Evolutionary conservation across 768 basidiomycete genomes (phyloP).

Genomic region (Collybia nuda): DNA sequence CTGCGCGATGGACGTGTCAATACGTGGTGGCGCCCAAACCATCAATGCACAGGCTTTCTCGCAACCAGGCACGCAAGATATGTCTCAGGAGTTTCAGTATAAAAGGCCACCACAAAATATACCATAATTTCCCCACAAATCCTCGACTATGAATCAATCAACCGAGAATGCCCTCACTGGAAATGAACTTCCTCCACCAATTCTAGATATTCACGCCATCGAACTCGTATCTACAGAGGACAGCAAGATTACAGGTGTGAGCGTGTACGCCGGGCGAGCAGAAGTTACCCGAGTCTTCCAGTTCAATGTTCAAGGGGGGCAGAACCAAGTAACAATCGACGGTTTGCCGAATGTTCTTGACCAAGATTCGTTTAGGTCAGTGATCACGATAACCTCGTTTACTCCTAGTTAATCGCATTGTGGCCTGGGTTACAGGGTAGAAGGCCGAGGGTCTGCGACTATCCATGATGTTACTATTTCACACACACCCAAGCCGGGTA

Average conservation of each 20-base stretch:
- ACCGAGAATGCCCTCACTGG: too few species aligned
- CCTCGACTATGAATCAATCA: too few species aligned
- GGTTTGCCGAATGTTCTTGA: slow-evolving; percentile 38
- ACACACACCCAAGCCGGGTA: slow-evolving; percentile 10
- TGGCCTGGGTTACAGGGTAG: slow-evolving; percentile 30
- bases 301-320: slow-evolving; percentile 34
- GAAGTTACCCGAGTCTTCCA: slow-evolving; percentile 41
- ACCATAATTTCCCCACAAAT: too few species aligned
- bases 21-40: too few species aligned
- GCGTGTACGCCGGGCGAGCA: slow-evolving; percentile 39
- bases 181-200: slow-evolving; percentile 7
- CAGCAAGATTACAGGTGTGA: slow-evolving; percentile 38
- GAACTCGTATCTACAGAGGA: slow-evolving; percentile 26
- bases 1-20: too few species aligned
- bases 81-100: too few species aligned
- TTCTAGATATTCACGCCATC: slow-evolving; percentile 21
- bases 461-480: slow-evolving; percentile 47
- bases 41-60: too few species aligned
- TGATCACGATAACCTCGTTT: not conserved
- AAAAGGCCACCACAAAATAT: too few species aligned
- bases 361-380: slow-evolving; percentile 25
- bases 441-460: slow-evolving; percentile 41
- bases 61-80: too few species aligned
- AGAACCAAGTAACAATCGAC: slow-evolving; percentile 37
- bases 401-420: not conserved